Percentiles rank a stretch among this genome's conserved stretches.
These are phyloP conservation scores for Trichoderma asperellum DNA, from an alignment of 2,329 filamentous ascomycete species.

Conservation along the genomic window DNA sequence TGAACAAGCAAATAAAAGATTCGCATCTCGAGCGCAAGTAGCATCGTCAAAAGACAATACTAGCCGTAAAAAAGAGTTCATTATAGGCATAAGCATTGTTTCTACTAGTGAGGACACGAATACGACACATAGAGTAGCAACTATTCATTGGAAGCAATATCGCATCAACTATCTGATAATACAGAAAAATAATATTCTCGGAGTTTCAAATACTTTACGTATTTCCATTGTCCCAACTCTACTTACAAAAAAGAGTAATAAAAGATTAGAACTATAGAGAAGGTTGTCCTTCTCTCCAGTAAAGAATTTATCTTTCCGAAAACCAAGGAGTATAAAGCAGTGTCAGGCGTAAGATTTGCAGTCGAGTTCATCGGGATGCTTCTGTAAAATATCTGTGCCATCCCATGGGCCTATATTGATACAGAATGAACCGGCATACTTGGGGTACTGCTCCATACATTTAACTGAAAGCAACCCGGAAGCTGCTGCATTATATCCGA, in stretches of 20 bases:
- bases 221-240: background rate
- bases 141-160: background rate
- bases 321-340: background rate
- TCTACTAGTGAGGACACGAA: background rate
- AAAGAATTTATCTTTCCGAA: background rate
- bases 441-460: background rate
- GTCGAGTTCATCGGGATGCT: background rate
- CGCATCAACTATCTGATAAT: background rate
- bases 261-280: background rate
- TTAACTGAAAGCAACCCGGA: background rate
- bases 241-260: background rate
- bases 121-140: background rate
- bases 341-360: background rate
- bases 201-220: background rate
- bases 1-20: background rate
- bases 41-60: background rate
- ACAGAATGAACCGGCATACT: background rate
- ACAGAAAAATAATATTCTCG: background rate
- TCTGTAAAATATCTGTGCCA: background rate
- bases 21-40: background rate
- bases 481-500: background rate
- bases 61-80: background rate
- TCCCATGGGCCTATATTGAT: background rate
- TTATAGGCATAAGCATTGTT: background rate
- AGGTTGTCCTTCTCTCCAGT: background rate